phyloP scores from a whole-genome alignment of 1,139 yeast species.

The Suhomyces bokatorum region DNA sequence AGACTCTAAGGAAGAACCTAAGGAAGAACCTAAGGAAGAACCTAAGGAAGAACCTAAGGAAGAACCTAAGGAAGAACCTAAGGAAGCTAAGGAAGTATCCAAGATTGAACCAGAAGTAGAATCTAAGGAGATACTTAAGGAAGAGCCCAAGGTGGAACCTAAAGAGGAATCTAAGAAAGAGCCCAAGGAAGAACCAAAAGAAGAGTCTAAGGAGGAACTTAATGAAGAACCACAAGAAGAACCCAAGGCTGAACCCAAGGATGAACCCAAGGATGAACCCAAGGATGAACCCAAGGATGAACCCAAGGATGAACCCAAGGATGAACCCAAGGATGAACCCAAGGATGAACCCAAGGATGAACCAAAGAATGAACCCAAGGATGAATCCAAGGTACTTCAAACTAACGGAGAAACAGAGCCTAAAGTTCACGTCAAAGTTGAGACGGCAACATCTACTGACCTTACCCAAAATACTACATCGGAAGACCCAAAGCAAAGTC shows the following conservation, averaged over 20 bases:
- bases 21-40: not conserved
- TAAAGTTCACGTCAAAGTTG: too few species aligned
- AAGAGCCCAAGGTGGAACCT: not conserved
- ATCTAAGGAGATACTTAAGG: not conserved
- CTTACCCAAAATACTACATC: not conserved
- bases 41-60: not conserved
- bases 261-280: not conserved
- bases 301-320: not conserved
- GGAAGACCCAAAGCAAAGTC: not conserved
- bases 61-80: not conserved
- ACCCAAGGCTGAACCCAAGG: not conserved
- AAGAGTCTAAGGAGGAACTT: not conserved
- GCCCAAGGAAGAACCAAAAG: not conserved
- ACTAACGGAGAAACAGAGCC: not conserved
- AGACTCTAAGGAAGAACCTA: not conserved
- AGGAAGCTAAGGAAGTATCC: not conserved
- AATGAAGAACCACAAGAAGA: not conserved
- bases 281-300: not conserved
- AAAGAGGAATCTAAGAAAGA: not conserved
- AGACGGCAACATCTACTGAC: not conserved
- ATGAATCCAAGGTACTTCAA: not conserved
- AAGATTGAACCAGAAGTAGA: not conserved
- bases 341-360: not conserved
- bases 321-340: not conserved
- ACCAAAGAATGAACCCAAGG: not conserved